phyloP scores from a whole-genome alignment of 1,139 yeast genomes.

The Magnusiomyces fungicola region DNA sequence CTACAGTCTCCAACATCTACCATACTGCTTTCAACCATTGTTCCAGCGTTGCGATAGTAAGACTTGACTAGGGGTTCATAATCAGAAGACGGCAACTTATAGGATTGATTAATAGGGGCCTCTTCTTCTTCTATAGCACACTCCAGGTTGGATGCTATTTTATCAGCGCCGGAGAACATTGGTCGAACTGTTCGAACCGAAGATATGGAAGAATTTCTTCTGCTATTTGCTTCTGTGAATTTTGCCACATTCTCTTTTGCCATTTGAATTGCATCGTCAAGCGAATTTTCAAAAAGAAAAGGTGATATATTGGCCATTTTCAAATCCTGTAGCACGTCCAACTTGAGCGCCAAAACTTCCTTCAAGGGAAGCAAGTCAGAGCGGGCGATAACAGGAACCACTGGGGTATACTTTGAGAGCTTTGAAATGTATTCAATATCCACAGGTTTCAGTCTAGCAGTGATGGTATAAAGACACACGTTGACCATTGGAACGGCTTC shows the following conservation, averaged over 20 bases:
- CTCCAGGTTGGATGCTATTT: too few species aligned
- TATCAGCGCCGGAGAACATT: too few species aligned
- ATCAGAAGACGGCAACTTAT: too few species aligned
- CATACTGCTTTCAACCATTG: too few species aligned
- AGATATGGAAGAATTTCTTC: too few species aligned
- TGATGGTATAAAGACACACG: slow-evolving; percentile 27
- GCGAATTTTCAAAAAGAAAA: slow-evolving; percentile 23
- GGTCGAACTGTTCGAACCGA: too few species aligned
- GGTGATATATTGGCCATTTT: slow-evolving; percentile 20
- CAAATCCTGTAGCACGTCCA: slow-evolving; percentile 20
- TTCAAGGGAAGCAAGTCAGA: slow-evolving; percentile 20
- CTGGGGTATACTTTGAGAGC: slow-evolving; percentile 23
- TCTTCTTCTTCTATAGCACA: too few species aligned
- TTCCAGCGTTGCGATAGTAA: too few species aligned
- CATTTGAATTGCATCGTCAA: slow-evolving; percentile 22
- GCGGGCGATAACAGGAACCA: slow-evolving; percentile 27
- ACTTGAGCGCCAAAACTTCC: slow-evolving; percentile 21
- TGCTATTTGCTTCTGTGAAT: too few species aligned
- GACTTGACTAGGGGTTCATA: too few species aligned
- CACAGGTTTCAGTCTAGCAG: slow-evolving; percentile 18
- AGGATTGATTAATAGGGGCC: too few species aligned
- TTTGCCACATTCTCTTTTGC: slow-evolving; percentile 4
- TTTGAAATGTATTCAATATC: slow-evolving; percentile 25
- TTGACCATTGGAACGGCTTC: slow-evolving; percentile 28
- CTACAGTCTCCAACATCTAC: too few species aligned